Evolutionary conservation across 352 stramenopile species (phyloP), one percentile per base, ranked within the genome.

Genomic region (Globisporangium abappressorium): DNA sequence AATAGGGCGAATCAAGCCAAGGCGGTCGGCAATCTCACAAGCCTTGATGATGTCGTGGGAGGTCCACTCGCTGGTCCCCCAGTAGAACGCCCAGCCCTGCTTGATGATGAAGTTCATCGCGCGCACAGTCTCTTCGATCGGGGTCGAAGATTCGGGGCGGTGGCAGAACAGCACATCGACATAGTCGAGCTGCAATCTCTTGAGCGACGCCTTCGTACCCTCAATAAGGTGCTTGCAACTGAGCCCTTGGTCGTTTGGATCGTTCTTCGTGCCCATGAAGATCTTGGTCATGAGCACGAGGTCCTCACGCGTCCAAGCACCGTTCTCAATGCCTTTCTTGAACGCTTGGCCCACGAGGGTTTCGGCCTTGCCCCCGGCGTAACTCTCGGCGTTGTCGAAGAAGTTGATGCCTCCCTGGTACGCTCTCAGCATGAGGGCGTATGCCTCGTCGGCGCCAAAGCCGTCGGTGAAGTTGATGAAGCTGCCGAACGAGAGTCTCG

Each of bases 241-340:
- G 12, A 79, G 30, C 6, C 77, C 72, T 8, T 70, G 36, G 41
- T 55, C 57, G 43, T 81, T 86, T 0, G 64, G 72, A 2, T 65
- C 66, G 15, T 36, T 2, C 33, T 36, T 30, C 1, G 28, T 30
- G 28, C 33, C 33, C 15, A 68, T 62, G 3, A 80, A 84, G 64
- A 91, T 74, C 68, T 92, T 92, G 51, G 81, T 89, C 22, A 67
- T 72, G 53, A 92, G 61, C 9, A 92, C 75, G 7, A 92, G 62
- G n/a, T 89, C 75, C 15, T 88, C 78, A 5, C 80, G 68, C 14
- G 59, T 61, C 65, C 66, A 78, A 5, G 77, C 51, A 14, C 64
- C 69, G 0, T 73, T 30, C 1, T 59, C 11, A 7, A 81, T 59
- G 3, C 75, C 75, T 20, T 70, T 72, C 6, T 64, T 36, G 1